Evolutionary conservation across 192 early-diverging fungal genomes (phyloP).

Genomic region (Spinellus fusiger): DNA sequence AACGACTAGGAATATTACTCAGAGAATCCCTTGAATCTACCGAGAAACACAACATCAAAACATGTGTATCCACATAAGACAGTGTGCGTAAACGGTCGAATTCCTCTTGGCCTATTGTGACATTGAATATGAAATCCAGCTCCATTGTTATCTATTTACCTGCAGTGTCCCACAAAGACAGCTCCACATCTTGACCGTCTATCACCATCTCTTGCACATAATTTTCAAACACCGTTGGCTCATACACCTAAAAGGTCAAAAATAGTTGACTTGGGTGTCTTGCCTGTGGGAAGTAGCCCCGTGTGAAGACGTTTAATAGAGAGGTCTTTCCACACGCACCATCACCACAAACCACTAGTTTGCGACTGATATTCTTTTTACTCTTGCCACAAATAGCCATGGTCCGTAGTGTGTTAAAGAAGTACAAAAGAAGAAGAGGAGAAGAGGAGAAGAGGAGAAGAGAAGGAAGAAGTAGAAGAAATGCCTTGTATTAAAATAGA

Average conservation of each 20-base stretch:
- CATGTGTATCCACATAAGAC: constrained; percentile 19
- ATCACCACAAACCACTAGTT: constrained; percentile 19
- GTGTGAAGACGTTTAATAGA: constrained; percentile 30
- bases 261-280: background rate
- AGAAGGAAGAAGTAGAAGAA: background rate
- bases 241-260: constrained; percentile 28
- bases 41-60: constrained; percentile 17
- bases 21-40: constrained; percentile 25
- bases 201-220: constrained; percentile 27
- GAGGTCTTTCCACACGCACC: constrained; percentile 34
- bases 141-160: constrained; percentile 13
- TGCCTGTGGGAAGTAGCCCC: constrained; percentile 29
- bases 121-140: background rate
- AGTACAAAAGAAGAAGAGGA: background rate
- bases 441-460: background rate
- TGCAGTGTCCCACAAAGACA: constrained; percentile 34
- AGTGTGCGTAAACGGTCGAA: constrained; percentile 19
- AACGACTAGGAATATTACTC: constrained; percentile 20
- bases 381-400: constrained; percentile 13
- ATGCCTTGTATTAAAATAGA: background rate
- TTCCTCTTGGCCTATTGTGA: constrained; percentile 20
- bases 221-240: constrained; percentile 35
- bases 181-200: constrained; percentile 16
- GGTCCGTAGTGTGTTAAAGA: background rate
- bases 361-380: constrained; percentile 8